Evolutionary conservation across 768 basidiomycete genomes (phyloP).

Genomic region (Candolleomyces efflorescens): DNA sequence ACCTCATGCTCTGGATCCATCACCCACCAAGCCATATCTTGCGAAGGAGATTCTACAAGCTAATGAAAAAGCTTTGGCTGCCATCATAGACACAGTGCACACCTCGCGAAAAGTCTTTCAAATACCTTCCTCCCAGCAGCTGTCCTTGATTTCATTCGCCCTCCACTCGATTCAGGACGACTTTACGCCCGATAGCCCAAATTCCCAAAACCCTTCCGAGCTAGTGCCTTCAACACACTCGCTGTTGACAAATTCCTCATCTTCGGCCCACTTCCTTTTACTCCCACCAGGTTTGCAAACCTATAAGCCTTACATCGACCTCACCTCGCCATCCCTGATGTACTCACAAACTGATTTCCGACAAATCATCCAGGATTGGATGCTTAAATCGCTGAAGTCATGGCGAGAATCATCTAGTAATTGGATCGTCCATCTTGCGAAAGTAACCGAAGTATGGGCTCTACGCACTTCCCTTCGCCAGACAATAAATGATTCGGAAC

Average conservation of each 20-base stretch:
- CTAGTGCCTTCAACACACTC: constrained; percentile 62
- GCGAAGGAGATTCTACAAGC: constrained; percentile 52
- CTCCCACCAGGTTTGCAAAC: constrained; percentile 66
- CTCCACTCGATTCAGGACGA: constrained; percentile 62
- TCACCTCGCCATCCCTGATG: constrained; percentile 52
- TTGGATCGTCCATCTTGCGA: constrained; percentile 61
- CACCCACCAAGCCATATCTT: constrained; percentile 17
- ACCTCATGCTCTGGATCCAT: not conserved
- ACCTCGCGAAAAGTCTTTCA: constrained; percentile 58
- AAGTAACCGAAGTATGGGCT: constrained; percentile 67
- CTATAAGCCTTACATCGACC: constrained; percentile 85
- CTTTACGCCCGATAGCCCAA: constrained; percentile 15
- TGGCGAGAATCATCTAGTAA: constrained; percentile 41
- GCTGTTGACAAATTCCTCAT: constrained; percentile 70
- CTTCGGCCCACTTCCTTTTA: constrained; percentile 76
- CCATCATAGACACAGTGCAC: constrained; percentile 55
- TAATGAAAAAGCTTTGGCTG: constrained; percentile 46
- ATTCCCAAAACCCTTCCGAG: constrained; percentile 39
- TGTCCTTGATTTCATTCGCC: constrained; percentile 45
- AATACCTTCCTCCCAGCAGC: constrained; percentile 19
- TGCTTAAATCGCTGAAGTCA: constrained; percentile 43
- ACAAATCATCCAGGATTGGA: constrained; percentile 59
- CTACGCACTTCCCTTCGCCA: constrained; percentile 49
- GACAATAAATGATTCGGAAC: constrained; percentile 40
- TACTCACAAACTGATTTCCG: constrained; percentile 40